Evolutionary conservation across 768 basidiomycete species (phyloP).

Genomic region (Boletus rex-veris): DNA sequence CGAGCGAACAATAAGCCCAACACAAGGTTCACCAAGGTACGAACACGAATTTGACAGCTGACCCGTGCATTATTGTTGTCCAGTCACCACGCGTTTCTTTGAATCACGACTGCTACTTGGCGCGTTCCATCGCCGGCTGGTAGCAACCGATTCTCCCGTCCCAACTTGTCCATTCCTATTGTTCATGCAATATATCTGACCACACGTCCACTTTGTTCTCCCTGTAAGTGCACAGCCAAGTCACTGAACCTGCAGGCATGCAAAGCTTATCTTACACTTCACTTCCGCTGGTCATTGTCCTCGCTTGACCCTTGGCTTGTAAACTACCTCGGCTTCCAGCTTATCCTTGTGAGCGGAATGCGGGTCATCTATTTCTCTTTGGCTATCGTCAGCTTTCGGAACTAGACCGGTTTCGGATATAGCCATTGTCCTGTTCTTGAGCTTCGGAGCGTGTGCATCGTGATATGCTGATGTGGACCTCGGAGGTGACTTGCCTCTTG

Average conservation of each 20-base stretch:
- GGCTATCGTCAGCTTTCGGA: conserved; percentile 20
- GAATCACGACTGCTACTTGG: neutral
- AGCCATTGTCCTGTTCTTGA: conserved; percentile 29
- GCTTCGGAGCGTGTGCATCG: conserved; percentile 14
- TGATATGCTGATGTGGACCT: conserved; percentile 16
- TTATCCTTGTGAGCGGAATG: conserved; percentile 13
- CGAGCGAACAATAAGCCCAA: conserved; percentile 26
- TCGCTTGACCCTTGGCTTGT: conserved; percentile 10
- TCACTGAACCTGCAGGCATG: conserved; percentile 3
- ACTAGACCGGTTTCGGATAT: conserved; percentile 38
- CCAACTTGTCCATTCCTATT: conserved; percentile 25
- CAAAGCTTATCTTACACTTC: conserved; percentile 17
- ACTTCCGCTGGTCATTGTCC: conserved; percentile 10
- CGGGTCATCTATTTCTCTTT: conserved; percentile 18
- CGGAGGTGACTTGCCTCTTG: conserved; percentile 12
- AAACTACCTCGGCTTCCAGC: neutral
- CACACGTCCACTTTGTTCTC: conserved; percentile 2
- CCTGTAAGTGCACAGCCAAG: conserved; percentile 11
- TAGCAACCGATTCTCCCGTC: conserved; percentile 14
- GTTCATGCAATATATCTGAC: conserved; percentile 20
- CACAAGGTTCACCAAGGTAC: conserved; percentile 28
- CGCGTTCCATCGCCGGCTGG: conserved; percentile 2
- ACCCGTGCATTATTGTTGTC: conserved; percentile 19
- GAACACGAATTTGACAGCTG: conserved; percentile 19
- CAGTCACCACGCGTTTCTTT: neutral